These are phyloP conservation scores for Nectriaceae sp. DNA, from an alignment of 2,329 filamentous ascomycete species.

Conservation along the genomic window DNA sequence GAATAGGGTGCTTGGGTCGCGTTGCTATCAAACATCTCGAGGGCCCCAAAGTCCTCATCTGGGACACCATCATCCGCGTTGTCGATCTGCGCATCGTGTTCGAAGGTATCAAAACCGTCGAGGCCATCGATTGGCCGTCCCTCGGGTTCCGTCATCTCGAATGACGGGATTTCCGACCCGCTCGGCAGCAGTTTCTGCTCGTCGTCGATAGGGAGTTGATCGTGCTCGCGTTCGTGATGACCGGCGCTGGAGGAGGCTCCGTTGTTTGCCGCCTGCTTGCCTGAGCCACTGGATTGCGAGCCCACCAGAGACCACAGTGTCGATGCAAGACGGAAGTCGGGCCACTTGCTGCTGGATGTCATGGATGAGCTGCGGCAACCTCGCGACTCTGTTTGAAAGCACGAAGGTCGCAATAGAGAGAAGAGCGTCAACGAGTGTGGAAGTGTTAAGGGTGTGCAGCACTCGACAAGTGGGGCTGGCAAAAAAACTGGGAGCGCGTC, in stretches of 20 bases:
- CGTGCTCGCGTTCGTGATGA: constrained; percentile 14
- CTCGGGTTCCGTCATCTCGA: constrained; percentile 26
- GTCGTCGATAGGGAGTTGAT: constrained; percentile 18
- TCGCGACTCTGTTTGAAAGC: constrained; percentile 13
- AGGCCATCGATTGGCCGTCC: constrained; percentile 25
- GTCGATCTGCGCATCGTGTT: constrained; percentile 23
- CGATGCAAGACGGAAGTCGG: constrained; percentile 35
- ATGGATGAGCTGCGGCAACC: constrained; percentile 24
- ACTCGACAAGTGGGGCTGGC: constrained; percentile 12
- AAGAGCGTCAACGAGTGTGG: constrained; percentile 19
- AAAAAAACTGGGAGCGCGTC: constrained; percentile 29
- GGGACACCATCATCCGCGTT: constrained; percentile 20
- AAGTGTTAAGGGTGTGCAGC: neutral
- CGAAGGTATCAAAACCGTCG: constrained; percentile 27
- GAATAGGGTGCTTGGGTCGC: constrained; percentile 32
- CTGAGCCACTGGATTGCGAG: constrained; percentile 26
- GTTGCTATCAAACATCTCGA: constrained; percentile 43
- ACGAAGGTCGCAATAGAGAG: constrained; percentile 18
- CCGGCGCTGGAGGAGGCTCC: constrained; percentile 9
- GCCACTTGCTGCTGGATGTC: constrained; percentile 35
- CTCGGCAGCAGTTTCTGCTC: constrained; percentile 18
- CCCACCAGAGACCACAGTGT: constrained; percentile 31
- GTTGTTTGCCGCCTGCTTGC: constrained; percentile 23
- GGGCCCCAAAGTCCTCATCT: constrained; percentile 36
- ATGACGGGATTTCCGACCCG: constrained; percentile 13